phyloP scores from a whole-genome alignment of 1,284 basidiomycete species.

The Cryptococcus sp. region DNA sequence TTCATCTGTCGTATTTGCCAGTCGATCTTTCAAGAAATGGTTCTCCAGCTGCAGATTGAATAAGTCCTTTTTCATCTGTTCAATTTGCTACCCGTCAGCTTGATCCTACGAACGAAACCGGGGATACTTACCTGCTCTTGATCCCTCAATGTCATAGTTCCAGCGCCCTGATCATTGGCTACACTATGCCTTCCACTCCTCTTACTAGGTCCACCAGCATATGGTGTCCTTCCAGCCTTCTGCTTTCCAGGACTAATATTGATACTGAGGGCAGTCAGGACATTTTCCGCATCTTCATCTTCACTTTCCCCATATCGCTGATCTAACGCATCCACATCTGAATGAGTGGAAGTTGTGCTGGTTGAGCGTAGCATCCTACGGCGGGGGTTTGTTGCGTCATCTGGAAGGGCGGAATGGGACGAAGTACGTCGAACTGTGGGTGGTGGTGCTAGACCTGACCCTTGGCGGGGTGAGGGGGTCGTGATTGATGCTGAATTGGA shows the following conservation, averaged over 20 bases:
- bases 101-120: neutral
- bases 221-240: constrained; percentile 10
- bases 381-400: constrained; percentile 28
- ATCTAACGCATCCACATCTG: constrained; percentile 19
- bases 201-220: constrained; percentile 27
- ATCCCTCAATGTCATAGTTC: constrained; percentile 70
- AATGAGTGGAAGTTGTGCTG: constrained; percentile 13
- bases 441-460: constrained; percentile 32
- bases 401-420: constrained; percentile 23
- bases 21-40: constrained; percentile 85
- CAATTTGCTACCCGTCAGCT: constrained; percentile 65
- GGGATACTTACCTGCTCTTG: constrained; percentile 77
- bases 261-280: constrained; percentile 22
- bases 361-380: constrained; percentile 21
- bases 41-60: constrained; percentile 91
- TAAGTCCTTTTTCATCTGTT: constrained; percentile 90
- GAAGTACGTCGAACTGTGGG: constrained; percentile 30
- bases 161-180: constrained; percentile 23
- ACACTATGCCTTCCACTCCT: constrained; percentile 44
- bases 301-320: constrained; percentile 16
- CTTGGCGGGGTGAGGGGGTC: constrained; percentile 21
- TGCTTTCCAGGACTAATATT: constrained; percentile 21
- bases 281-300: constrained; percentile 21
- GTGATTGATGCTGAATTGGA: constrained; percentile 15
- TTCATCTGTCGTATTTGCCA: constrained; percentile 77